Evolutionary conservation across 768 basidiomycete genomes (phyloP).

Genomic region (Boletus rubropictus): DNA sequence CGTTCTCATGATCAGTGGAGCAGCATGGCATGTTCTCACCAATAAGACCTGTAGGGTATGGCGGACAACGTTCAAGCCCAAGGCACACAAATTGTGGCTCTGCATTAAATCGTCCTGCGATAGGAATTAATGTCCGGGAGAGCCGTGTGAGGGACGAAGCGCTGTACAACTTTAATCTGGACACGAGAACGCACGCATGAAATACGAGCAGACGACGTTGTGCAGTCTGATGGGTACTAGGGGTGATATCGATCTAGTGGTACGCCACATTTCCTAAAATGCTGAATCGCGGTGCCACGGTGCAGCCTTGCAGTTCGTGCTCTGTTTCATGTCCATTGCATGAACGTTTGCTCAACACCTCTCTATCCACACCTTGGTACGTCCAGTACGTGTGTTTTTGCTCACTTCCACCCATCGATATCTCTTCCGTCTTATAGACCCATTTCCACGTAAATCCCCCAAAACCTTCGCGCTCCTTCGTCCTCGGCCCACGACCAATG

Average conservation of each 20-base stretch:
- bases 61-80: too few species aligned
- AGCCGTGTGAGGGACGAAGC: too few species aligned
- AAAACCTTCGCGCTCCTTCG: conserved; percentile 13
- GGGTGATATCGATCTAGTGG: neutral
- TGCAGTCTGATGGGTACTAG: neutral
- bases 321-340: conserved; percentile 22
- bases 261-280: conserved; percentile 25
- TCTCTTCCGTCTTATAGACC: neutral
- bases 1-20: too few species aligned
- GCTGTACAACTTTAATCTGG: neutral
- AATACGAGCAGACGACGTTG: neutral
- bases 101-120: neutral
- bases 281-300: conserved; percentile 3
- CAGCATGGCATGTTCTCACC: too few species aligned
- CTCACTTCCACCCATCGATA: neutral
- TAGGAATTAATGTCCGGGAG: neutral
- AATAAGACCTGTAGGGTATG: too few species aligned
- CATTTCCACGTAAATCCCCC: conserved; percentile 1
- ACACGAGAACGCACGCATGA: neutral
- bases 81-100: too few species aligned
- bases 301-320: neutral
- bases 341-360: neutral
- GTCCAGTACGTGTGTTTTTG: conserved; percentile 9
- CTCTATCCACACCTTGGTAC: conserved; percentile 1
- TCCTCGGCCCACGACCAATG: conserved; percentile 30